phyloP scores from a whole-genome alignment of 768 basidiomycete genomes.

The Kwoniella dendrophila region DNA sequence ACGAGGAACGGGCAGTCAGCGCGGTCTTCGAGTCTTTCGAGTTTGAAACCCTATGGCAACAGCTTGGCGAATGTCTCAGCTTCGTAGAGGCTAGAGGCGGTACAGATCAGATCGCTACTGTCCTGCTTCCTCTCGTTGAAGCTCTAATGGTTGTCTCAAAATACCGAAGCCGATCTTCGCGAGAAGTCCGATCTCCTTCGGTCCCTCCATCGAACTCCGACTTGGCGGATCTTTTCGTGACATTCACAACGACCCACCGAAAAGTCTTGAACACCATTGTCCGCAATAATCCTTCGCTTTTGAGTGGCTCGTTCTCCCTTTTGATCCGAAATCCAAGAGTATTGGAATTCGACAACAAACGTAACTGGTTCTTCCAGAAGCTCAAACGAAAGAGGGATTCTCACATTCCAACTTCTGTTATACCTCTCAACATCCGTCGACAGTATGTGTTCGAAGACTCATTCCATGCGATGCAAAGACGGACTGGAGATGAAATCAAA shows the following conservation, averaged over 20 bases:
- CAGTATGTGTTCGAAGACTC: constrained; percentile 95
- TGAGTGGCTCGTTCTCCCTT: constrained; percentile 97
- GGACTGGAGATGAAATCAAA: constrained; percentile 94
- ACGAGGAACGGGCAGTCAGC: constrained; percentile 68
- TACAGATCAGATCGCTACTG: constrained; percentile 84
- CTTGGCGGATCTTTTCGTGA: constrained; percentile 86
- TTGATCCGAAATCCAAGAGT: constrained; percentile 94
- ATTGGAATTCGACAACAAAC: constrained; percentile 98
- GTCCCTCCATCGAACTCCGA: constrained; percentile 24
- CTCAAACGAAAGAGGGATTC: constrained; percentile 45
- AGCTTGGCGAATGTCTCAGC: constrained; percentile 83
- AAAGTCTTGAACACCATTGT: constrained; percentile 97
- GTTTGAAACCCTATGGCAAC: constrained; percentile 83
- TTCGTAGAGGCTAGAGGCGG: constrained; percentile 77
- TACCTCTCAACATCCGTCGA: constrained; percentile 51
- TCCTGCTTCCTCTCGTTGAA: constrained; percentile 91
- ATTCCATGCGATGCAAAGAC: constrained; percentile 84
- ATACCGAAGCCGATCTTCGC: constrained; percentile 62
- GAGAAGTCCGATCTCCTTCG: constrained; percentile 41
- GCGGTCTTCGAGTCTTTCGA: constrained; percentile 87
- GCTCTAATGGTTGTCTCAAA: constrained; percentile 98
- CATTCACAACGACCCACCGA: constrained; percentile 89
- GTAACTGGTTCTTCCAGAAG: constrained; percentile 63
- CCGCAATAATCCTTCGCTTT: constrained; percentile 93
- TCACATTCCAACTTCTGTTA: constrained; percentile 16